phyloP scores from a whole-genome alignment of 345 rosid genomes.

The Dimocarpus longan region DNA sequence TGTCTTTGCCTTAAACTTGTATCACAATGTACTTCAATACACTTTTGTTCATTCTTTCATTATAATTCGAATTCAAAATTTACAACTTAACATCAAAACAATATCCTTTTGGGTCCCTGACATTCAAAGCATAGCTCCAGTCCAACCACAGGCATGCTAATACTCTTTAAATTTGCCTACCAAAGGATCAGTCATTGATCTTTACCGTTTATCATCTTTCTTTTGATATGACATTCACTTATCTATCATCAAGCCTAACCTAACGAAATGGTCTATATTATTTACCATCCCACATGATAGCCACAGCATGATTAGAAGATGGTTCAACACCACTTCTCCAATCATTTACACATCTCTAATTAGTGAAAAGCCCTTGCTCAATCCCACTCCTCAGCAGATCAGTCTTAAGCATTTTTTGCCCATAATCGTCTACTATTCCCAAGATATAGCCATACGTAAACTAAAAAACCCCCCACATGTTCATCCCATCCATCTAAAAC shows the following conservation, averaged over 20 bases:
- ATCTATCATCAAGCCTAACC: background rate
- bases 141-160: background rate
- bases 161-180: background rate
- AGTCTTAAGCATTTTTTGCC: background rate
- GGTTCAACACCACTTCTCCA: background rate
- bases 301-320: background rate
- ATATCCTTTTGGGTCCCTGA: background rate
- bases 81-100: background rate
- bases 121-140: background rate
- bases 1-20: background rate
- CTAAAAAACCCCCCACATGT: background rate
- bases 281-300: background rate
- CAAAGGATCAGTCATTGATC: background rate
- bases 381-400: background rate
- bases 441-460: background rate
- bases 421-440: background rate
- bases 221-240: constrained; percentile 3
- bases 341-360: background rate
- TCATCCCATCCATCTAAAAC: background rate
- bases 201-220: background rate
- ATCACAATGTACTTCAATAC: background rate
- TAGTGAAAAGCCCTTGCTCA: background rate
- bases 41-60: background rate
- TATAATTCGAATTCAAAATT: background rate
- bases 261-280: background rate